These are phyloP conservation scores for Pseudomicrostroma phylloplanum DNA, from an alignment of 1,284 basidiomycete species.

Conservation along the genomic window DNA sequence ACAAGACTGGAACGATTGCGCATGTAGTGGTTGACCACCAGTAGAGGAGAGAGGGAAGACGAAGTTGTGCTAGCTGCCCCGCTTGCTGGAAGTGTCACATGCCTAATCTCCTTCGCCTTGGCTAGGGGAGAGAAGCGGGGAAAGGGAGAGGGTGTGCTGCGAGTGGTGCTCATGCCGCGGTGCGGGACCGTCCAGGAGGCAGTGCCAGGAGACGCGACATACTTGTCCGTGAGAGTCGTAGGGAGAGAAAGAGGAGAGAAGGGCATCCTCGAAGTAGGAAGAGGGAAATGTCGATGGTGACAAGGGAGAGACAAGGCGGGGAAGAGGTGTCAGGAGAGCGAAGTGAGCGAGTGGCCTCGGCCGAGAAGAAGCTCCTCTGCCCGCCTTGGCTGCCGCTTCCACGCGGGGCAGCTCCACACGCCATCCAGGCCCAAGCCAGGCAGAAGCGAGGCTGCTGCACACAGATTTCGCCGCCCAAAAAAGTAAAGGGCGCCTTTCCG, in stretches of 20 bases:
- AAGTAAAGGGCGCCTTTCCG: no score
- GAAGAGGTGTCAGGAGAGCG: neutral
- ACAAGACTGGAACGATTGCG: no score
- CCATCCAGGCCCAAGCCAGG: neutral
- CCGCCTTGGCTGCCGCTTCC: neutral
- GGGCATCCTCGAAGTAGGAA: neutral
- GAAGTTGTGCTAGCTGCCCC: no score
- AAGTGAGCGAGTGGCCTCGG: neutral
- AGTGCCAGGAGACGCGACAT: neutral
- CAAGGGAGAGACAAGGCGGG: neutral
- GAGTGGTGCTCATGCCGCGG: neutral
- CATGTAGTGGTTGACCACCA: no score
- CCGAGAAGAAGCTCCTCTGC: no score
- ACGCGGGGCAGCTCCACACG: slow-evolving; percentile 2
- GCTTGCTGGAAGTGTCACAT: no score
- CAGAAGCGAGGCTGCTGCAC: neutral
- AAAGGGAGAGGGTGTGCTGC: neutral
- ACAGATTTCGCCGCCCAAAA: no score
- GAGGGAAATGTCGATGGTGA: neutral
- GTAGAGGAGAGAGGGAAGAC: no score
- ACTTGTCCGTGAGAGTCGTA: neutral
- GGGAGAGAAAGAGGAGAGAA: neutral
- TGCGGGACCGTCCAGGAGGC: neutral
- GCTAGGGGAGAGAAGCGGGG: neutral
- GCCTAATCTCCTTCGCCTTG: no score